Base-by-base conservation (phyloP, 305 asterid genomes). In the Coffea humblotiana region DNA sequence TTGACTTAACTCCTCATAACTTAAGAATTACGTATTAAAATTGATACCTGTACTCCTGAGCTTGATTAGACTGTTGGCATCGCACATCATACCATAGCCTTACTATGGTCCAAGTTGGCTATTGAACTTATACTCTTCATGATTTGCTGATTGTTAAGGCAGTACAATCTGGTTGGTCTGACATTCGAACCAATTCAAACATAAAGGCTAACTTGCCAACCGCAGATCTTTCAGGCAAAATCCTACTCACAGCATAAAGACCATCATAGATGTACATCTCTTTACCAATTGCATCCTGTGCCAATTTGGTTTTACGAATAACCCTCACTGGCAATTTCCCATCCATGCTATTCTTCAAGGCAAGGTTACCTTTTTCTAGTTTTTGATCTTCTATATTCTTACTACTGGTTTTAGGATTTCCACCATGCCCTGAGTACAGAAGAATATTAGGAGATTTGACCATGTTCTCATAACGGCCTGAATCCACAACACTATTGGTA, bases 391-490 rank as follows among this genome's bases (percentile, higher is more conserved):
- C 71, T n/a, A 64, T 23, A 79, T 19, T 29, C 9, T 16, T 54
- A 15, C 19, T 10, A 14, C 2, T 56, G 21, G 70, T 14, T 43
- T 71, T 82, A 5, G 81, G 81, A 7, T 84, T 82, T 64, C 88
- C 85, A 45, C 89, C 88, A n/a, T 86, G 88, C 16, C 86, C 88
- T 0, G 74, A 74, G 48, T 86, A 84, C 65, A 78, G 23, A 65
- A 84, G 54, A 65, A 68, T 64, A 56, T 80, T 54, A 25, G 83
- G 18, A 2, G 83, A 47, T 71, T 77, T 65, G 43, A 75, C 72
- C 40, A 75, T 69, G 71, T 92, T 90, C 8, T 83, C 84, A 29
- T 86, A 89, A 8, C 87, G 85, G 45, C 89, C 88, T 8, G 86
- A 78, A 80, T 80, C 83, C 45, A 84, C 88, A 48, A 84, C 37